Evolutionary conservation across 192 early-diverging fungal genomes (phyloP).

Genomic region (Coemansia sp.): DNA sequence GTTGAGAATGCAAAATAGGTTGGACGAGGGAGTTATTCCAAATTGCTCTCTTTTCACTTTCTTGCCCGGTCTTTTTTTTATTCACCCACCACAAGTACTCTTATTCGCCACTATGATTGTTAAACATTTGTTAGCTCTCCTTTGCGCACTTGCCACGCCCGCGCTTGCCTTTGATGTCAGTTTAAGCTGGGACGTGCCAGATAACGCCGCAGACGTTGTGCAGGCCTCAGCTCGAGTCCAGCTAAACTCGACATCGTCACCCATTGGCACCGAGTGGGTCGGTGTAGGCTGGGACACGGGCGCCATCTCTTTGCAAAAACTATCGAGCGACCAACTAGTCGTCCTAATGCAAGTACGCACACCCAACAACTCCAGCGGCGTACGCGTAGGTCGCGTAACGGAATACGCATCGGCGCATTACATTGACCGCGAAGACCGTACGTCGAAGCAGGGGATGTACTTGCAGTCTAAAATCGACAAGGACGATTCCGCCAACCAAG

Average conservation of each 20-base stretch:
- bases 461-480: constrained; percentile 39
- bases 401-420: constrained; percentile 48
- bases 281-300: constrained; percentile 48
- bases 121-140: neutral
- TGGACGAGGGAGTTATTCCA: neutral
- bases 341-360: constrained; percentile 43
- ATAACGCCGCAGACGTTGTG: constrained; percentile 34
- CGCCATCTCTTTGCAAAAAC: constrained; percentile 43
- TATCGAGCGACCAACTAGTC: constrained; percentile 26
- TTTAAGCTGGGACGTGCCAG: constrained; percentile 46
- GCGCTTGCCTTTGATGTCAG: constrained; percentile 28
- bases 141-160: neutral
- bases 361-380: constrained; percentile 26
- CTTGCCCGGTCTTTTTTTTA: neutral
- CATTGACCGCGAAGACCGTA: constrained; percentile 19
- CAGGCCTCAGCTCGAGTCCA: constrained; percentile 41
- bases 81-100: neutral
- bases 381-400: constrained; percentile 38
- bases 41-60: neutral
- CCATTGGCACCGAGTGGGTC: constrained; percentile 51
- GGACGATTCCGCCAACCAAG: constrained; percentile 16
- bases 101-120: neutral
- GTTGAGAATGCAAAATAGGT: neutral
- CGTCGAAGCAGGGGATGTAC: constrained; percentile 35
- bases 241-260: constrained; percentile 40